These are phyloP conservation scores for Barbatosphaeria neglecta DNA, from an alignment of 495 filamentous ascomycete genomes.

Conservation along the genomic window DNA sequence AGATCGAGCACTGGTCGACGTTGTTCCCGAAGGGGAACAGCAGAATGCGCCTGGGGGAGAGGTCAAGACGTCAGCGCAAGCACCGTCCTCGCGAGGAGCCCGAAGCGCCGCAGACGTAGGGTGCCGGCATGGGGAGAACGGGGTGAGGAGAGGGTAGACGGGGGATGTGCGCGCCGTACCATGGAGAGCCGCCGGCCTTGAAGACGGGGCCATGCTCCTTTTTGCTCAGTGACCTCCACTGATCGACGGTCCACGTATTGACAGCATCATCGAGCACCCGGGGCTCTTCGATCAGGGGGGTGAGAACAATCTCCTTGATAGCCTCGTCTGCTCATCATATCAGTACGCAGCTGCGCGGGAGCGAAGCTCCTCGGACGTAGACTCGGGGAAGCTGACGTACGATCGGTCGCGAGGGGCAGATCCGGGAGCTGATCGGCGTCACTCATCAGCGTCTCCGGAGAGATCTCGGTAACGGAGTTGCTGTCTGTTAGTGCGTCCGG, in stretches of 20 bases:
- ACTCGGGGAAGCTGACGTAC: constrained; percentile 36
- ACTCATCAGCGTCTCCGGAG: constrained; percentile 44
- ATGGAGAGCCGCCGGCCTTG: constrained; percentile 75
- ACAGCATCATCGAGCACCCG: constrained; percentile 66
- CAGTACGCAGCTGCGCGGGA: too few species aligned
- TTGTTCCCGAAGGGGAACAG: constrained; percentile 94
- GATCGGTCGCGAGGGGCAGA: constrained; percentile 56
- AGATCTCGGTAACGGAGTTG: constrained; percentile 76
- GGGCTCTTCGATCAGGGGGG: constrained; percentile 46
- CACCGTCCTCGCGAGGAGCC: too few species aligned
- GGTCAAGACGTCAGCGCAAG: constrained; percentile 17
- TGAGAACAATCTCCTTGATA: constrained; percentile 68
- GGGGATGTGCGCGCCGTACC: constrained; percentile 40
- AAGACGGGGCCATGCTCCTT: constrained; percentile 84
- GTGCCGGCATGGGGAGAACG: not conserved
- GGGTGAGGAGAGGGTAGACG: not conserved
- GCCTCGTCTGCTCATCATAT: constrained; percentile 50
- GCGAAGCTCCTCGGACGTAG: not conserved
- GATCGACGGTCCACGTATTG: constrained; percentile 75
- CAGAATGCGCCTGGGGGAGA: constrained; percentile 61
- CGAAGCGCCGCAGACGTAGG: not conserved
- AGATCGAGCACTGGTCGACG: constrained; percentile 83
- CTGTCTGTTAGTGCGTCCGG: constrained; percentile 52
- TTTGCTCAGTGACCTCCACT: constrained; percentile 61
- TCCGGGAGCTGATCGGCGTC: constrained; percentile 28